Conservation (phyloP, 176 grass and related monocot species). For the Phoenix roebelenii region DNA sequence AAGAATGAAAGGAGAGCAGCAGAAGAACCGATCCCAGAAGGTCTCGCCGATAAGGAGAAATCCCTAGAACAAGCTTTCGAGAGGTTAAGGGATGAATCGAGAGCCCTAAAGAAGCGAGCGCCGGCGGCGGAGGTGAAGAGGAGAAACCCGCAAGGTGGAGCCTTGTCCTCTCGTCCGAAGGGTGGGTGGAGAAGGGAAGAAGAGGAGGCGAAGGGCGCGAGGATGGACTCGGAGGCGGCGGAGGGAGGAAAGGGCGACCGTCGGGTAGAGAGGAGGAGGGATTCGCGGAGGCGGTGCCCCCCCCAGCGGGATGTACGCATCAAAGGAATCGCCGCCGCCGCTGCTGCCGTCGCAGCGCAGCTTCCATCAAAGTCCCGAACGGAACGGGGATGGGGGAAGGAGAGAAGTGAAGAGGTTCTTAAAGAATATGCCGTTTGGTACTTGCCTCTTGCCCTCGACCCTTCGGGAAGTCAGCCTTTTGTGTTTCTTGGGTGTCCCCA, state of each 20-base stretch:
- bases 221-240: conserved; percentile 17
- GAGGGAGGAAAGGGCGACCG: conserved; percentile 1
- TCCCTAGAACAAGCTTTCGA: conserved; percentile 5
- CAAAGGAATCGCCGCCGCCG: conserved; percentile 15
- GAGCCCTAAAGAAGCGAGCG: conserved; percentile 8
- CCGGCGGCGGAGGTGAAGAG: conserved; percentile 10
- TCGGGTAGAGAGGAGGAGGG: not conserved
- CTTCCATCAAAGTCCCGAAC: conserved; percentile 18
- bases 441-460: no score
- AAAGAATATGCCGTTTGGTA: no score
- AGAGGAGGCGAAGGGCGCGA: conserved; percentile 21
- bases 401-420: no score
- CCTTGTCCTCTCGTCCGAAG: not conserved
- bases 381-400: not conserved
- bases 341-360: conserved; percentile 30
- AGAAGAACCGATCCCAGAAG: conserved; percentile 9
- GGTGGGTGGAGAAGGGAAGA: conserved; percentile 6
- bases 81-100: not conserved
- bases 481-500: no score
- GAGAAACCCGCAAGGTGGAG: not conserved
- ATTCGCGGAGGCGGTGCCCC: conserved; percentile 7
- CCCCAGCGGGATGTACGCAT: conserved; percentile 32
- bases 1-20: conserved; percentile 9
- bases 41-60: conserved; percentile 15
- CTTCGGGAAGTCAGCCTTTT: no score